Evolutionary conservation across 345 rosid species (phyloP).

Genomic region (Bruguiera sexangula): DNA sequence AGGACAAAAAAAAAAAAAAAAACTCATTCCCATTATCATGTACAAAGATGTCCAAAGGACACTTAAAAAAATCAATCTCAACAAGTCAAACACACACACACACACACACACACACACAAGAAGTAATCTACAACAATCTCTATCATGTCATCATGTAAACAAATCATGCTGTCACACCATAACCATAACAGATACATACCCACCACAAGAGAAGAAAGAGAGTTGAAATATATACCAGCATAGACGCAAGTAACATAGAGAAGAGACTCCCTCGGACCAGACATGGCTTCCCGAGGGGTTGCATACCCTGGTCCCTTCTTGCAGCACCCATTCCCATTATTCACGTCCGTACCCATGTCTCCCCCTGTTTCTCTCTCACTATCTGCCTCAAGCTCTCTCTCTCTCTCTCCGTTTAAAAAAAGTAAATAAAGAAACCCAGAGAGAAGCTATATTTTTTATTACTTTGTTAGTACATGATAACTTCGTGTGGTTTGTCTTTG

Average conservation of each 20-base stretch:
- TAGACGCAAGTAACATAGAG: conserved; percentile 84
- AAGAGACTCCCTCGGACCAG: conserved; percentile 73
- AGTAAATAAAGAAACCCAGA: too few relatives aligned
- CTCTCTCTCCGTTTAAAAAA: too few relatives aligned
- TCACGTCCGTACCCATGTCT: neutral
- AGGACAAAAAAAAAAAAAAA: too few relatives aligned
- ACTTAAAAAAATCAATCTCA: neutral
- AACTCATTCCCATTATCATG: too few relatives aligned
- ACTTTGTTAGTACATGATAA: too few relatives aligned
- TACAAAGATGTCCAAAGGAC: too few relatives aligned
- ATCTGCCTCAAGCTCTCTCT: too few relatives aligned
- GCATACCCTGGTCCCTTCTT: conserved; percentile 77
- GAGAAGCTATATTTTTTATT: too few relatives aligned
- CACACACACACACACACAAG: neutral
- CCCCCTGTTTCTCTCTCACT: too few relatives aligned
- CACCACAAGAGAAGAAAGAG: neutral
- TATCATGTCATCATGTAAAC: neutral
- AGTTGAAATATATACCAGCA: conserved; percentile 38
- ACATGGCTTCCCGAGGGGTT: conserved; percentile 79
- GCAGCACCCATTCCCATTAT: conserved; percentile 45
- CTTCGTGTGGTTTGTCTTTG: too few relatives aligned
- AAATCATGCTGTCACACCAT: neutral
- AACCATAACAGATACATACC: neutral
- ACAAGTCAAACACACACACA: neutral
- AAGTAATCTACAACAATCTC: neutral